Conservation (phyloP, 192 early-diverging fungal species). For the Coemansia sp. region DNA sequence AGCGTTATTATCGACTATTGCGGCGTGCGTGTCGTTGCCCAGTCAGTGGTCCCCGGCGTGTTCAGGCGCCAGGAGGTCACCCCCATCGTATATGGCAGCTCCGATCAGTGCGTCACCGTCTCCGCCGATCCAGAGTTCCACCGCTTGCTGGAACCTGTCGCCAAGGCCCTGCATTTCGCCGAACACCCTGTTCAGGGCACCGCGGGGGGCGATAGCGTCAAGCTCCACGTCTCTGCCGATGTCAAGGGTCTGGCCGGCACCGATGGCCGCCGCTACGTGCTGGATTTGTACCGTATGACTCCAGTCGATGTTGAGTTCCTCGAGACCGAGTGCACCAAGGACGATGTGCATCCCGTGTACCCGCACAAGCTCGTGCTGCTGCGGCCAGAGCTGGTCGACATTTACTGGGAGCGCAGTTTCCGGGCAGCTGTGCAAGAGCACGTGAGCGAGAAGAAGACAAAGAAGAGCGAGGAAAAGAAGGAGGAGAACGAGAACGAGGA, state of each 20-base stretch:
- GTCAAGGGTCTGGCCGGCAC: conserved; percentile 90
- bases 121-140: conserved; percentile 78
- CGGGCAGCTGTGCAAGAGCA: conserved; percentile 61
- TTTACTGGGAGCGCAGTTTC: conserved; percentile 83
- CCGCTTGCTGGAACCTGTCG: conserved; percentile 66
- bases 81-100: conserved; percentile 88
- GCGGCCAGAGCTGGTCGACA: conserved; percentile 83
- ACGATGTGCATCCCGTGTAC: conserved; percentile 71
- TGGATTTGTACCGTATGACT: conserved; percentile 91
- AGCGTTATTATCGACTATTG: conserved; percentile 94
- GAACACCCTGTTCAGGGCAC: too few species aligned
- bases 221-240: conserved; percentile 83
- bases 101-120: conserved; percentile 82
- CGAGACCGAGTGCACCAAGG: conserved; percentile 64
- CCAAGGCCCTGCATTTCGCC: conserved; percentile 81
- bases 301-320: conserved; percentile 92
- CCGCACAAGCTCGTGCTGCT: conserved; percentile 86
- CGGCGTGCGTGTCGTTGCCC: conserved; percentile 89
- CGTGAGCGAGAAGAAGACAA: conserved; percentile 37
- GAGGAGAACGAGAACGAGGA: conserved; percentile 14
- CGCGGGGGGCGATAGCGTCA: conserved; percentile 65
- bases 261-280: conserved; percentile 90
- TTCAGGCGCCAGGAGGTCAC: conserved; percentile 74
- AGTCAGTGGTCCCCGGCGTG: conserved; percentile 91
- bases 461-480: conserved; percentile 11